A percentile compares a stretch with the other conserved stretches of the same genome.
Conservation (phyloP, 2,329 filamentous ascomycete genomes). For the Lachnellula occidentalis region DNA sequence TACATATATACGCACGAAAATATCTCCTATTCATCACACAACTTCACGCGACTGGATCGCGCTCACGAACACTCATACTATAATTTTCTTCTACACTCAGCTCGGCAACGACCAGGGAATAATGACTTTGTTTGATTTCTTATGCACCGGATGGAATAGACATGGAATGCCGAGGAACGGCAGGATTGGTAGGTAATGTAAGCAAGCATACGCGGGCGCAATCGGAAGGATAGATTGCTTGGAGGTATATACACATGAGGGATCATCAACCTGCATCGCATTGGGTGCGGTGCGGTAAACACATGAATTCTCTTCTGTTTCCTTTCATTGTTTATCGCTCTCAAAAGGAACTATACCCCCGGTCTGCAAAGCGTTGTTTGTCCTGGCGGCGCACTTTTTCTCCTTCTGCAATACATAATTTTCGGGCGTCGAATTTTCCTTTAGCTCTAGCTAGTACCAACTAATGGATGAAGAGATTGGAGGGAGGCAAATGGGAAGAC, state of each 20-base stretch:
- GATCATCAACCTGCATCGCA: not conserved
- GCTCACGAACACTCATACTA: conserved; percentile 4
- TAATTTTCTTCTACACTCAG: not conserved
- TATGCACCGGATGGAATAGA: conserved; percentile 16
- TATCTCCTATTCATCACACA: conserved; percentile 6
- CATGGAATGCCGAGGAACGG: conserved; percentile 4
- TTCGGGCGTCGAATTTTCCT: not conserved
- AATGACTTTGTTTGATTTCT: conserved; percentile 5
- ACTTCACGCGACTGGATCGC: conserved; percentile 22
- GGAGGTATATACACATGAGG: conserved; percentile 5
- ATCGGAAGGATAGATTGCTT: conserved; percentile 6
- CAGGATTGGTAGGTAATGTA: not conserved
- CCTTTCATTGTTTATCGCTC: not conserved
- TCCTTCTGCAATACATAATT: not conserved
- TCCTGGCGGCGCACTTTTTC: not conserved
- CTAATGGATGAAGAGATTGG: not conserved
- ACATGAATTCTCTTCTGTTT: not conserved
- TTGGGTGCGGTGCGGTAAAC: not conserved
- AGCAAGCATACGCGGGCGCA: conserved; percentile 12
- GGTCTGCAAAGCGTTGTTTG: not conserved
- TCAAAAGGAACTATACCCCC: not conserved
- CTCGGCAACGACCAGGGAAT: conserved; percentile 4
- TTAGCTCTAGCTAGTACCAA: not conserved
- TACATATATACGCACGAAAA: conserved; percentile 5
- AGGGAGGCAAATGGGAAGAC: not conserved